Evolutionary conservation across 306 rosid genomes (phyloP), one percentile per base, ranked within the genome.

Genomic region (Begonia peltatifolia): DNA sequence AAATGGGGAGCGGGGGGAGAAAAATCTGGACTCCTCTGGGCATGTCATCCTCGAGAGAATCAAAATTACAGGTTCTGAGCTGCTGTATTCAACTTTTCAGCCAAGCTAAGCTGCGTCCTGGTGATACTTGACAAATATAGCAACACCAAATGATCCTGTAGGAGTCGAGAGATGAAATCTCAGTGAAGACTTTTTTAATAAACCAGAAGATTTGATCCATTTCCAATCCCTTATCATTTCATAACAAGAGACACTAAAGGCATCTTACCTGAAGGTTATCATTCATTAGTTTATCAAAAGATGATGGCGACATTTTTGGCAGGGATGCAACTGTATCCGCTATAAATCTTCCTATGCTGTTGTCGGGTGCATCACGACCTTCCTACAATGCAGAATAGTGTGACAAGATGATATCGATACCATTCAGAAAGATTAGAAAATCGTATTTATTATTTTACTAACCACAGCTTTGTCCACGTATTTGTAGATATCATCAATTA

Each of bases 21-120:
- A 30, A 30, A 30, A 5, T 30, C 38, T 30, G 9, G 38, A 30
- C 38, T 30, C 38, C 38, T 30, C 38, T 30, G 6, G 38, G 8
- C 38, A 30, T 30, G 38, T 0, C 2, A 30, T 71, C 48, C 48
- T 10, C 2, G n/a, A 44, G 14, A 44, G 12, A 44, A 10, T 35
- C 23, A 9, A 46, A 42, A 62, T 62, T 71, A 89, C 87, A 89
- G 83, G 67, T 84, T 68, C 72, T 89, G 95, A 30, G 97, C 97
- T 44, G 97, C 95, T 0, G 97, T 84, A 77, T 84, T 89, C 83
- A 89, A 68, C 68, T 84, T 89, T 58, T 88, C 97, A 3, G 95
- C 97, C 62, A 84, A 66, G 74, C 83, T 60, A 48, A 88, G 81
- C 63, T 82, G 87, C 51, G 96, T 84, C 71, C 96, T 75, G 44